Evolutionary conservation across 129 eudicot species (phyloP).

Genomic region (Saussurea involucrata): DNA sequence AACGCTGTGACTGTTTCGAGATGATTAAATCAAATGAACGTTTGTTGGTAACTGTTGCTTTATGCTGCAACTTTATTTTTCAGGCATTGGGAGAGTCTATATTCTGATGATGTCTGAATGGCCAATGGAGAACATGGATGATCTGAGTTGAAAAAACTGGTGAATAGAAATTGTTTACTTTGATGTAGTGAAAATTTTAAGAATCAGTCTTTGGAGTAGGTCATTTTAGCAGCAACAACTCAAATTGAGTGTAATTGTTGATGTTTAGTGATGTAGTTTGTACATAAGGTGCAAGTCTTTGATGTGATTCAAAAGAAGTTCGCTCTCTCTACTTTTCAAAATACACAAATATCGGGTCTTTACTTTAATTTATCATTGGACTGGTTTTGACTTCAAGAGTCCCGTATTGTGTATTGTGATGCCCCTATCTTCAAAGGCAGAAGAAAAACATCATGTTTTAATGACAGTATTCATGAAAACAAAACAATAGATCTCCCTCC

Average conservation of each 20-base stretch:
- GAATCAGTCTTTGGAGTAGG: neutral
- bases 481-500: too few relatives aligned
- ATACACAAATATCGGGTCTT: too few relatives aligned
- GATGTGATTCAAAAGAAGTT: too few relatives aligned
- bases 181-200: neutral
- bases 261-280: neutral
- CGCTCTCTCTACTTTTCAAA: too few relatives aligned
- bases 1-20: neutral
- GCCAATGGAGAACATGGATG: neutral
- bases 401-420: too few relatives aligned
- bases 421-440: too few relatives aligned
- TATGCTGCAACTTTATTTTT: neutral
- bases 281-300: neutral
- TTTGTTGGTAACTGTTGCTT: neutral
- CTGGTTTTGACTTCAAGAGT: too few relatives aligned
- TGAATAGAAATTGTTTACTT: slow-evolving; percentile 1
- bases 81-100: slow-evolving; percentile 15
- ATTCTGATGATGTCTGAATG: neutral
- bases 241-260: neutral
- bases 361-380: too few relatives aligned
- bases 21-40: neutral
- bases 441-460: too few relatives aligned
- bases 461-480: neutral
- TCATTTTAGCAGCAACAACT: neutral
- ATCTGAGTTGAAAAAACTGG: neutral